phyloP scores from a whole-genome alignment of 805 yeast genomes.

The Soucietia sequanensis region DNA sequence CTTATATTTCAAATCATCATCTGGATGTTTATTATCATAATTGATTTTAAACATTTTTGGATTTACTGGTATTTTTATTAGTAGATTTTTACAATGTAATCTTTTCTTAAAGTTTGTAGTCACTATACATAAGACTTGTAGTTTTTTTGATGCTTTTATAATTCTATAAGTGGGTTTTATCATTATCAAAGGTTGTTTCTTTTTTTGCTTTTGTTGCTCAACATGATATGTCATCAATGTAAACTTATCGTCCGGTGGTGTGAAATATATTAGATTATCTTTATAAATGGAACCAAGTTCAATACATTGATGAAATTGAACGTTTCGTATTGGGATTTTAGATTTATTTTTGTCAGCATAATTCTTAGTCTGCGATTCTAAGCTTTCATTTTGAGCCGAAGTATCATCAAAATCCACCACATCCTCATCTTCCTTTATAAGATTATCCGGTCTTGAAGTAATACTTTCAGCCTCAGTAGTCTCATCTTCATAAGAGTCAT shows the following conservation, averaged over 20 bases:
- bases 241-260: conserved; percentile 74
- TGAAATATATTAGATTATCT: conserved; percentile 67
- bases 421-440: conserved; percentile 3
- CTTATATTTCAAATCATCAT: conserved; percentile 57
- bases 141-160: conserved; percentile 14
- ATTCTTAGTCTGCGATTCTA: too few species aligned
- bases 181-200: conserved; percentile 44
- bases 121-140: conserved; percentile 36
- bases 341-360: conserved; percentile 5
- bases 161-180: conserved; percentile 37
- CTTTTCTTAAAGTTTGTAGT: conserved; percentile 34
- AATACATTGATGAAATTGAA: conserved; percentile 66
- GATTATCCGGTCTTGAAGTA: not conserved
- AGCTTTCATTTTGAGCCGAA: not conserved
- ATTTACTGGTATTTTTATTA: conserved; percentile 32
- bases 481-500: conserved; percentile 8
- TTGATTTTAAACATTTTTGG: conserved; percentile 31
- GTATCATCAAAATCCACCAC: conserved; percentile 6
- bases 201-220: conserved; percentile 37
- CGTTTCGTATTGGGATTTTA: conserved; percentile 33
- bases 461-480: conserved; percentile 3
- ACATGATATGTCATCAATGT: conserved; percentile 38
- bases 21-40: conserved; percentile 8
- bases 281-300: conserved; percentile 65
- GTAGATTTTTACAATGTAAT: conserved; percentile 29